These are phyloP conservation scores for Gigaspora rosea DNA, from an alignment of 192 early-diverging fungal species.

Conservation along the genomic window DNA sequence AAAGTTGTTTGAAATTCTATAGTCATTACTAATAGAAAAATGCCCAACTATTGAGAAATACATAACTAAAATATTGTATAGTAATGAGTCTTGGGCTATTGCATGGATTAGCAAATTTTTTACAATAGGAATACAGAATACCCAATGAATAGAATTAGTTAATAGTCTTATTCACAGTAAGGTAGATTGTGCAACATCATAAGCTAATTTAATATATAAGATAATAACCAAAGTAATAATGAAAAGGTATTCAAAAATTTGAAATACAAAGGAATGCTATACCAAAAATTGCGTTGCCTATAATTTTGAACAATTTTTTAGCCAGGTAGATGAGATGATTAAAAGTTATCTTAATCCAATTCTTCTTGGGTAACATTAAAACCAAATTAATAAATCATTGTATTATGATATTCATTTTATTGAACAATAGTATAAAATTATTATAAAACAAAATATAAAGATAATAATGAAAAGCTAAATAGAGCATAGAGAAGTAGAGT, in stretches of 20 bases:
- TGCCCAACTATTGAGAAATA: not conserved
- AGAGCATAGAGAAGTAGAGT: not conserved
- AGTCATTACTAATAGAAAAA: not conserved
- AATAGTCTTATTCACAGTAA: not conserved
- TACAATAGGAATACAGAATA: not conserved
- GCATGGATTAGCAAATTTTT: not conserved
- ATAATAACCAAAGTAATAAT: not conserved
- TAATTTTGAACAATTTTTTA: not conserved
- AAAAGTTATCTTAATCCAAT: not conserved
- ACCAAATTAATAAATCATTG: not conserved
- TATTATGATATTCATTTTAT: not conserved
- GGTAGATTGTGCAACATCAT: not conserved
- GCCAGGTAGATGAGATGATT: not conserved
- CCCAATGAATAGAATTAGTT: not conserved
- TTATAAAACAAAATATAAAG: not conserved
- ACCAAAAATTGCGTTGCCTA: not conserved
- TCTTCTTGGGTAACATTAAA: not conserved
- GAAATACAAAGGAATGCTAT: not conserved
- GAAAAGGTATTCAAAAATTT: not conserved
- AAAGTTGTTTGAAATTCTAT: not conserved
- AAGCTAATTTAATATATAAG: not conserved
- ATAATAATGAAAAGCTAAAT: not conserved
- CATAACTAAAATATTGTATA: not conserved
- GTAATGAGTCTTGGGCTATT: not conserved
- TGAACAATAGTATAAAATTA: not conserved